Conservation (phyloP, 176 grass and related monocot species). For the Typha latifolia region DNA sequence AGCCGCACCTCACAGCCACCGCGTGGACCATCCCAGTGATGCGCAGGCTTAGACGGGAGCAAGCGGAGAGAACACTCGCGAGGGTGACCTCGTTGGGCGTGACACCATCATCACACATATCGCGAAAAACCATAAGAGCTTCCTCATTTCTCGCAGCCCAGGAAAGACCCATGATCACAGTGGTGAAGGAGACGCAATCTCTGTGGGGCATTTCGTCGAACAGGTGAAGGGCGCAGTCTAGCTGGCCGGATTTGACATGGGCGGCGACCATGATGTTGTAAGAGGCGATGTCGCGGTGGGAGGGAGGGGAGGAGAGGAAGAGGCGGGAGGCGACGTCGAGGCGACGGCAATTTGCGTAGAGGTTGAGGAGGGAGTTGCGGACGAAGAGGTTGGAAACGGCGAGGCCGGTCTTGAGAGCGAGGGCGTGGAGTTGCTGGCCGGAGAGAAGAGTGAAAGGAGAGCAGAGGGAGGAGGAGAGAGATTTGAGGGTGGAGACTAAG, state of each 20-base stretch:
- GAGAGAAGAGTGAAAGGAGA: conserved; percentile 4
- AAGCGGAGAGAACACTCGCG: conserved; percentile 14
- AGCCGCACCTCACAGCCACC: conserved; percentile 12
- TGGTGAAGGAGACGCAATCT: conserved; percentile 58
- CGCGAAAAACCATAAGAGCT: conserved; percentile 36
- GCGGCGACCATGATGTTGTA: conserved; percentile 38
- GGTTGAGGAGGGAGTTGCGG: conserved; percentile 64
- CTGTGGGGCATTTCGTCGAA: conserved; percentile 32
- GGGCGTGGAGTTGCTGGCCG: conserved; percentile 52
- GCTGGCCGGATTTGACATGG: conserved; percentile 11
- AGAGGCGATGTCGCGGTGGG: conserved; percentile 20
- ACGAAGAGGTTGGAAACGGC: conserved; percentile 39
- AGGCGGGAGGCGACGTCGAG: conserved; percentile 24
- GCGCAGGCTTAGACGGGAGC: neutral
- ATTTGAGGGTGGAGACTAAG: conserved; percentile 48
- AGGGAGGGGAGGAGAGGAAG: conserved; percentile 29
- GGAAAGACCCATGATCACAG: conserved; percentile 36
- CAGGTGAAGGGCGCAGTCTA: conserved; percentile 21
- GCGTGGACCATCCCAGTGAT: conserved; percentile 18
- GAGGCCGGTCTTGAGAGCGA: conserved; percentile 52
- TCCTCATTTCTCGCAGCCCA: conserved; percentile 7
- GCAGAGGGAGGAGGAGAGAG: conserved; percentile 8
- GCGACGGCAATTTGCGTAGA: conserved; percentile 28
- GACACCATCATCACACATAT: conserved; percentile 31
- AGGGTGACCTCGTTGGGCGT: conserved; percentile 40